Conservation (phyloP, 805 yeast species). For the Saccharomycopsis vini region DNA sequence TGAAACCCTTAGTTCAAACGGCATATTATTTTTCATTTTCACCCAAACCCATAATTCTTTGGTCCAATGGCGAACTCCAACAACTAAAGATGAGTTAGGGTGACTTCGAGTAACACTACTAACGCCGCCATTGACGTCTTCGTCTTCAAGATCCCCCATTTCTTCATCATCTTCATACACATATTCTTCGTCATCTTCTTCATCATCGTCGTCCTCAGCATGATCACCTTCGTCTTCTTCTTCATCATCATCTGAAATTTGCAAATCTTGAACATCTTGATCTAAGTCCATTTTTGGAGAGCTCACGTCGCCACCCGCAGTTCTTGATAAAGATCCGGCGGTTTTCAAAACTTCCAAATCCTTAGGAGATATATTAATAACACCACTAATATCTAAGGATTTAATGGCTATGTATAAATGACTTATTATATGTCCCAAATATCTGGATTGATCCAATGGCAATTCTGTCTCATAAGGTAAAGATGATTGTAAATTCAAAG, state of each 20-base stretch:
- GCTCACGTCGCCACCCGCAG: neutral
- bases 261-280: slow-evolving; percentile 31
- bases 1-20: slow-evolving; percentile 49
- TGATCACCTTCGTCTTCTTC: slow-evolving; percentile 29
- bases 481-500: slow-evolving; percentile 27
- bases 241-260: slow-evolving; percentile 29
- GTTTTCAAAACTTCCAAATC: slow-evolving; percentile 35
- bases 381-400: slow-evolving; percentile 67
- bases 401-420: slow-evolving; percentile 72
- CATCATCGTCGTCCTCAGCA: slow-evolving; percentile 30
- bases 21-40: slow-evolving; percentile 71
- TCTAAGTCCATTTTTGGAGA: slow-evolving; percentile 19
- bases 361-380: slow-evolving; percentile 53
- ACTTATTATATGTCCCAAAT: slow-evolving; percentile 69
- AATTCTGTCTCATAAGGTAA: slow-evolving; percentile 73
- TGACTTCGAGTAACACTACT: slow-evolving; percentile 23
- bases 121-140: slow-evolving; percentile 16
- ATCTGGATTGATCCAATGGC: slow-evolving; percentile 58
- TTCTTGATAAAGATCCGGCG: neutral
- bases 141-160: slow-evolving; percentile 30
- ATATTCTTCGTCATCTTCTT: slow-evolving; percentile 25
- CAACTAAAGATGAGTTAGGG: slow-evolving; percentile 62
- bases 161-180: slow-evolving; percentile 24
- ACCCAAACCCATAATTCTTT: slow-evolving; percentile 74
- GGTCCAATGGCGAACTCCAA: slow-evolving; percentile 77